Evolutionary conservation across 164 flowering plant genomes (phyloP), one percentile per base, ranked within the genome.

Genomic region (Amborella trichopoda): DNA sequence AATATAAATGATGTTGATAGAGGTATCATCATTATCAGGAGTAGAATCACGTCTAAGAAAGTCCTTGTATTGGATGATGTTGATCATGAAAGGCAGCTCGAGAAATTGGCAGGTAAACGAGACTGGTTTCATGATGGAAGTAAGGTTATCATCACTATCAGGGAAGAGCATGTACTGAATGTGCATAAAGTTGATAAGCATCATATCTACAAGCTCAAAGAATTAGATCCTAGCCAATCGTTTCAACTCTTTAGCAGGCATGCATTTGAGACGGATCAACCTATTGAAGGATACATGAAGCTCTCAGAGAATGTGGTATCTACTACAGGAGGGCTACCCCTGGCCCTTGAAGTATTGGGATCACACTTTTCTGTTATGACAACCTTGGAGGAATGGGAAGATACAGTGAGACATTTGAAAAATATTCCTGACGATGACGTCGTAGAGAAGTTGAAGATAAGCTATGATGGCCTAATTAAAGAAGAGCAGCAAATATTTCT

Each of bases 21-120:
- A 3, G 40, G 0, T 8, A 6, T 5, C 16, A 12, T 5, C 16
- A 3, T 37, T 3, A 37, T 37, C 16, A 8, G 19, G 19, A 4
- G 6, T 3, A 37, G 40, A 13, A 6, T 37, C 6, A 2, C 5
- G 2, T 3, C 5, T 5, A 14, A 37, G 19, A 37, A 37, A 8
- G 40, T 37, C 19, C 40, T 37, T 37, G 16, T 37, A 16, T 21
- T 37, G 16, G 40, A 37, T 37, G 40, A 37, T 37, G 40, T 37
- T 18, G 40, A 37, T 13, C 5, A 13, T n/a, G n/a, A n/a, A n/a
- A n/a, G n/a, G n/a, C n/a, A n/a, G n/a, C n/a, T n/a, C n/a, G n/a
- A n/a, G n/a, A n/a, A n/a, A n/a, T n/a, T n/a, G n/a, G n/a, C n/a
- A n/a, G n/a, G n/a, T n/a, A n/a, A n/a, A n/a, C n/a, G 1, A 1